Percentiles rank a stretch among this genome's conserved stretches.
Evolutionary conservation across 2,329 filamentous ascomycete species (phyloP).

Genomic region (Salinomyces thailandicus): DNA sequence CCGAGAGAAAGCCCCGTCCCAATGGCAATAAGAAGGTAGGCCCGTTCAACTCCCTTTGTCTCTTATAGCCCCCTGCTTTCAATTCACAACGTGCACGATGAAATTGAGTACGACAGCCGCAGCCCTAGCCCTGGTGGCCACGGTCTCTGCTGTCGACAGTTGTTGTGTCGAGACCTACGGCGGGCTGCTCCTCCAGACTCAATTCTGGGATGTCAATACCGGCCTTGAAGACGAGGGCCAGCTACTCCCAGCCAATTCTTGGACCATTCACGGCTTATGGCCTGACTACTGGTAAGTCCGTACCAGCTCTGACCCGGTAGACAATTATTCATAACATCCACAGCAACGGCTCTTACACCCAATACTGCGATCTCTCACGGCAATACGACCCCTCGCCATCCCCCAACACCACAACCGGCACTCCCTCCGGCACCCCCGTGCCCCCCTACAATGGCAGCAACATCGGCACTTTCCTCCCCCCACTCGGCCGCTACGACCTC

Average conservation of each 20-base stretch:
- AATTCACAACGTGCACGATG: too few relatives aligned
- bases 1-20: neutral
- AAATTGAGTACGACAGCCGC: conserved; percentile 46
- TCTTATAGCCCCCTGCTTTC: conserved; percentile 23
- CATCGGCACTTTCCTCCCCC: conserved; percentile 49
- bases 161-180: conserved; percentile 58
- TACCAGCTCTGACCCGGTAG: too few relatives aligned
- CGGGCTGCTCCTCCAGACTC: conserved; percentile 51
- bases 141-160: conserved; percentile 48
- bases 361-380: conserved; percentile 55
- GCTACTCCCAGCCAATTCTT: conserved; percentile 46
- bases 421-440: conserved; percentile 41
- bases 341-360: conserved; percentile 48
- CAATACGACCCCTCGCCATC: conserved; percentile 51
- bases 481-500: conserved; percentile 49
- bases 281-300: conserved; percentile 35
- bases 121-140: conserved; percentile 35
- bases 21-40: neutral
- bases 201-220: conserved; percentile 54
- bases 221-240: conserved; percentile 49
- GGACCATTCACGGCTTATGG: conserved; percentile 53
- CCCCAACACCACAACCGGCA: conserved; percentile 54
- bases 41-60: neutral
- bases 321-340: too few relatives aligned
- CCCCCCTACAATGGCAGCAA: conserved; percentile 48